Base-by-base conservation (phyloP, 1,284 basidiomycete species). In the Tausonia pullulans region DNA sequence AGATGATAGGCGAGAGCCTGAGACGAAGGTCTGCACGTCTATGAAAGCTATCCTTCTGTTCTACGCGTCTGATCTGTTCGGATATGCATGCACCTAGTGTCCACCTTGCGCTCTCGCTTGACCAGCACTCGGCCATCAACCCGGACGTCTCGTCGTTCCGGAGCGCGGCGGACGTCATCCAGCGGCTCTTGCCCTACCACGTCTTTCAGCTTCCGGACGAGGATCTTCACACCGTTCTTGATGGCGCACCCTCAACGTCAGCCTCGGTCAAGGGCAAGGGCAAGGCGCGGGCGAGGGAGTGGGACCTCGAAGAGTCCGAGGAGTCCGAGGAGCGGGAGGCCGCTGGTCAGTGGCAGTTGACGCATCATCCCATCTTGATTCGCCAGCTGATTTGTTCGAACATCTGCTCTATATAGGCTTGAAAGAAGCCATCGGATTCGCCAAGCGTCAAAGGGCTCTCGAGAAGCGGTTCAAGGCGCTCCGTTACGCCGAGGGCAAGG, bases 101-200 rank as follows among this genome's bases (percentile, higher is more conserved):
- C 66, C 77, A 79, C 53, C 72, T 79, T 40, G 79, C 79, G 69
- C 77, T 88, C 60, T 79, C 79, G 2, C 74, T 79, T 54, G 87
- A 89, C 74, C 87, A 87, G 62, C 75, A 77, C 50, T 75, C 79
- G 13, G 81, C 81, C 10, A 71, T 83, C 53, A 78, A 82, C 65
- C 86, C 87, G 43, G 83, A 88, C 69, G 78, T 82, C 44, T 85
- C 82, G 0, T 83, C 87, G 1, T 89, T 89, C 69, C 66, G 70
- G 27, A 82, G 86, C 70, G 74, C 79, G 10, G 70, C 75, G 5
- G 87, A 89, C 71, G 84, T 79, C 2, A 77, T 88, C 39, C 79
- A 80, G 14, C 80, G 87, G 60, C 77, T 89, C 14, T 74, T 89
- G 40, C 87, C 87, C 0, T 89, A 87, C 72, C 87, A 89, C 71